Base-by-base conservation (phyloP, 2,329 filamentous ascomycete species). In the Trichoderma sp. region DNA sequence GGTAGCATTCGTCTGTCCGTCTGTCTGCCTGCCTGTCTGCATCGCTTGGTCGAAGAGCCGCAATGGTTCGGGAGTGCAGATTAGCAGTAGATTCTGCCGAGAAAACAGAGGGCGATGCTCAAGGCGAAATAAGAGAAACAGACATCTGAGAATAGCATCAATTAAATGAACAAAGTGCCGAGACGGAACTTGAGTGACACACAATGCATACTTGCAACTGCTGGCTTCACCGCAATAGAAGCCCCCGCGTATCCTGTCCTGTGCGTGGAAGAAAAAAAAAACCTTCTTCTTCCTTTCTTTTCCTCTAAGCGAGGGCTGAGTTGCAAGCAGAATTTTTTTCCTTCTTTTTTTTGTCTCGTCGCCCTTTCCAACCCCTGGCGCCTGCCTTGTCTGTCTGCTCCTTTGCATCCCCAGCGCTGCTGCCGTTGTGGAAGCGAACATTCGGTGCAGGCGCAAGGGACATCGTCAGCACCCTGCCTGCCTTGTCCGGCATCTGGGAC, bases 321-420 rank as follows among this genome's bases (percentile, higher is more conserved):
- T 51, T 24, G 34, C 34, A 14, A 39, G 34, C 34, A 39, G 10
- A 14, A 10, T n/a, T 52, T 50, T 44, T 17, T 26, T 43, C n/a
- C 14, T 14, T 19, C 24, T 52, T 50, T 44, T 17, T 26, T 43
- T 26, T 19, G 19, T 19, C 24, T 48, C 34, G n/a, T 39, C 43
- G 59, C 24, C 39, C 24, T 30, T 63, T 63, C 59, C 59, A n/a
- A 47, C n/a, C 50, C 59, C 19, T 63, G 59, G 10, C 24, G 21
- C 12, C 30, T 59, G 34, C 34, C 34, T 34, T 34, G 34, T 24
- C 21, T n/a, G n/a, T 39, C 34, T 30, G 34, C 12, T 39, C 34
- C 34, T 41, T 24, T 19, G 19, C 4, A 39, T 19, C 17, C 28
- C 41, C 55, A 34, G 19, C 7, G 56, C 15, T 45, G 47, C 24